Evolutionary conservation across 257 asterid genomes (phyloP).

Genomic region (Solanum medicagineum): DNA sequence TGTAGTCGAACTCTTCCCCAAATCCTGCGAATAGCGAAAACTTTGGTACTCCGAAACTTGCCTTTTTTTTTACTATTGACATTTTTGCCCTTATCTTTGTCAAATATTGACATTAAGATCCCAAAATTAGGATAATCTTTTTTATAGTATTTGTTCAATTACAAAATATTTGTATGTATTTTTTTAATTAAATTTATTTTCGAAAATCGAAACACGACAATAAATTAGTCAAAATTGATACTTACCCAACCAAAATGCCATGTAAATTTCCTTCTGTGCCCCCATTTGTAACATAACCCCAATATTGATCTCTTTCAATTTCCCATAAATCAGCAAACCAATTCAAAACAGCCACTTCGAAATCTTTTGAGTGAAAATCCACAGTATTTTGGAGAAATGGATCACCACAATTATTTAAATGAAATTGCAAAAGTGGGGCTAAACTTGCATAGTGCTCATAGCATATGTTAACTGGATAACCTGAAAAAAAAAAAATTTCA

Average conservation of each 20-base stretch:
- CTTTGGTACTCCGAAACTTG: too few relatives aligned
- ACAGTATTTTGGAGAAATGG: neutral
- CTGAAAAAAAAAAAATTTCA: neutral
- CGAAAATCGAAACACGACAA: neutral
- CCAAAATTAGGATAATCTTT: neutral
- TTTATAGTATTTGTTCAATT: neutral
- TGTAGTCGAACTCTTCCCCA: too few relatives aligned
- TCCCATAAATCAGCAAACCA: conserved; percentile 16
- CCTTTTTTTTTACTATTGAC: too few relatives aligned
- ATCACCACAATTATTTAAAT: conserved; percentile 7
- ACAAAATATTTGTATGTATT: too few relatives aligned
- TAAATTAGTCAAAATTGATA: neutral
- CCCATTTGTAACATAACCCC: conserved; percentile 18
- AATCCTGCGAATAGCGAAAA: too few relatives aligned
- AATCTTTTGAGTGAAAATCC: conserved; percentile 12
- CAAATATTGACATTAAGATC: neutral
- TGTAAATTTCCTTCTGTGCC: conserved; percentile 19
- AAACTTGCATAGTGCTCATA: neutral
- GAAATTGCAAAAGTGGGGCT: conserved; percentile 4
- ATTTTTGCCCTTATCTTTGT: neutral
- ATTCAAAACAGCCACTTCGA: conserved; percentile 14
- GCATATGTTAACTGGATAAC: neutral
- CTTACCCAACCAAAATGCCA: conserved; percentile 14
- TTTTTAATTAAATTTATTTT: neutral
- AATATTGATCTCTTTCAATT: conserved; percentile 7